Evolutionary conservation across 306 rosid genomes (phyloP).

Genomic region (Vicia villosa): DNA sequence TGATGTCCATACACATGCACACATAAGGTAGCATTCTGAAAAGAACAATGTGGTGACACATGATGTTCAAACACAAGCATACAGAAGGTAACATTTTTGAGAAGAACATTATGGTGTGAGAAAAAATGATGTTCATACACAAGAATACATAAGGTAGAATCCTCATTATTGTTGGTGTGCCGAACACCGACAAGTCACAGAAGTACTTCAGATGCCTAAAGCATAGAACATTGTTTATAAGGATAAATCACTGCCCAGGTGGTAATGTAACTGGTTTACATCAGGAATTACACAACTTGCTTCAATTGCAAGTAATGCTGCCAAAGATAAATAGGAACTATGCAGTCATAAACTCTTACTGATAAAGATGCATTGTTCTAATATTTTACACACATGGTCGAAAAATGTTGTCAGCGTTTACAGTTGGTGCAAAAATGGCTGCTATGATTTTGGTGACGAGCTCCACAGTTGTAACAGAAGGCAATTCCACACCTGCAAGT

Average conservation of each 20-base stretch:
- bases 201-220: neutral
- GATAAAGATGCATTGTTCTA: neutral
- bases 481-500: conserved; percentile 52
- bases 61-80: neutral
- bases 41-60: neutral
- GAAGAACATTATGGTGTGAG: too few relatives aligned
- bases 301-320: neutral
- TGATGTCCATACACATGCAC: neutral
- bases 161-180: neutral
- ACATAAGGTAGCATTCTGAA: neutral
- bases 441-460: neutral
- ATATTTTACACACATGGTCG: neutral
- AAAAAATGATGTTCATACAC: neutral
- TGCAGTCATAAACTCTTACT: neutral
- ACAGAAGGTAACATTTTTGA: neutral
- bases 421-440: conserved; percentile 33
- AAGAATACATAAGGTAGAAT: neutral
- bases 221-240: neutral
- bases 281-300: neutral
- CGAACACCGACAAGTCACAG: neutral
- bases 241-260: neutral
- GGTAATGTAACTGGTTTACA: neutral
- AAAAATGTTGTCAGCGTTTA: conserved; percentile 6
- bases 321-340: neutral
- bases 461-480: conserved; percentile 56